Base-by-base conservation (phyloP, 1,284 basidiomycete genomes). In the Leccinum pachyderme region DNA sequence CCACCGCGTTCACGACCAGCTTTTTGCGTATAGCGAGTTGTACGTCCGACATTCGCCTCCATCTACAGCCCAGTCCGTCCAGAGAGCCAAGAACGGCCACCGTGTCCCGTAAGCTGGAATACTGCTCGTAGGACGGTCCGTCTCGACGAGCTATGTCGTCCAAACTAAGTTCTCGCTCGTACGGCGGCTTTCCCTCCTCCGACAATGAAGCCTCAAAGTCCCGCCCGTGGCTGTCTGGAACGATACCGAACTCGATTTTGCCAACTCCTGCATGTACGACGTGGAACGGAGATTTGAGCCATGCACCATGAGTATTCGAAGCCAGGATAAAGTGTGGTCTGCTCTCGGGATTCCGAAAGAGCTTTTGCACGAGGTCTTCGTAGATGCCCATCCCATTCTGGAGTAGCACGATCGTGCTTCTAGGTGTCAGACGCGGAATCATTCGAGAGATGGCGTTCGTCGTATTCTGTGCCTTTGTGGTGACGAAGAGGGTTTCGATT, bases 381-480 rank as follows among this genome's bases (percentile, higher is more conserved):
- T 95, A 90, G 13, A 96, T 77, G 15, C 94, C 95, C 86, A 97
- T 77, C 70, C 87, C 95, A 70, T 98, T 98, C 68, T 97, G 92
- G 49, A 97, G 73, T 6, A 99, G 81, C 1, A 96, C 90, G 60
- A 98, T 84, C 27, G 95, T 97, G 45, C 87, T 89, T 51, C 81
- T 71, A 0, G 81, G 72, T 5, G 80, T 79, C 28, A 98, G 72
- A 22, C 93, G 83, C 8, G 81, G 81, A 5, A 81, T 71, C 49
- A 98, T 79, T 4, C 73, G 67, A 25, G 75, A 72, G 31, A 98
- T 66, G 3, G 88, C 86, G 2, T 69, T 61, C 0, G 86, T 49
- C 0, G 89, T 89, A 12, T 82, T 75, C 22, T 86, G 79, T 1
- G 91, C 87, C 70, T 95, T 96, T 54, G 91, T 85, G 32, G 92